Evolutionary conservation across 2,329 filamentous ascomycete species (phyloP).

Genomic region (Cladosporium phlei): DNA sequence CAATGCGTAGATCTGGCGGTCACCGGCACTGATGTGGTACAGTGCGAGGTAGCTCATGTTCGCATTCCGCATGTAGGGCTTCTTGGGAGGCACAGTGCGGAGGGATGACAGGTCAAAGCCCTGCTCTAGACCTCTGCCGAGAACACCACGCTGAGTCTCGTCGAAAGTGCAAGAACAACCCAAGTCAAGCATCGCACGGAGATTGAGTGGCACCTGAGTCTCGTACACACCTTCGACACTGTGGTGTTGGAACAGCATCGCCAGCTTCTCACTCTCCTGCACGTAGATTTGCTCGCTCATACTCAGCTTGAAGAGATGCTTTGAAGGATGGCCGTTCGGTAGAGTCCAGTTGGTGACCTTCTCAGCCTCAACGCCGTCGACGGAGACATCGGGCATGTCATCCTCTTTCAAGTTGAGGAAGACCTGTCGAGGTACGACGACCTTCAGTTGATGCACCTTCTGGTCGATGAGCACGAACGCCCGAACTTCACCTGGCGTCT

Average conservation of each 20-base stretch:
- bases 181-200: conserved; percentile 81
- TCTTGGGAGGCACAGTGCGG: conserved; percentile 61
- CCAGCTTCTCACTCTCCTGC: conserved; percentile 75
- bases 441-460: conserved; percentile 81
- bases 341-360: conserved; percentile 90
- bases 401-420: conserved; percentile 88
- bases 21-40: conserved; percentile 85
- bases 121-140: conserved; percentile 87
- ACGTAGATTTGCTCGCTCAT: conserved; percentile 86
- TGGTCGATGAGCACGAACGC: conserved; percentile 90
- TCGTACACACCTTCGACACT: conserved; percentile 98
- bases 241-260: conserved; percentile 78
- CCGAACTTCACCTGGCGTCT: conserved; percentile 77
- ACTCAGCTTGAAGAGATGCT: conserved; percentile 89
- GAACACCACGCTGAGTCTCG: conserved; percentile 78
- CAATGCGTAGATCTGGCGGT: conserved; percentile 86
- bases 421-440: conserved; percentile 82
- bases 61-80: conserved; percentile 69
- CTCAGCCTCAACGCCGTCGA: conserved; percentile 81
- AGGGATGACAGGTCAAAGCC: conserved; percentile 84
- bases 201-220: conserved; percentile 79
- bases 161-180: conserved; percentile 93
- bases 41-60: conserved; percentile 78
- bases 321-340: conserved; percentile 89
- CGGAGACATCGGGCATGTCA: conserved; percentile 81